Percentiles rank a stretch among this genome's conserved stretches.
These are phyloP conservation scores for Theobroma grandiflorum DNA, from an alignment of 441 rosid species.

Conservation along the genomic window DNA sequence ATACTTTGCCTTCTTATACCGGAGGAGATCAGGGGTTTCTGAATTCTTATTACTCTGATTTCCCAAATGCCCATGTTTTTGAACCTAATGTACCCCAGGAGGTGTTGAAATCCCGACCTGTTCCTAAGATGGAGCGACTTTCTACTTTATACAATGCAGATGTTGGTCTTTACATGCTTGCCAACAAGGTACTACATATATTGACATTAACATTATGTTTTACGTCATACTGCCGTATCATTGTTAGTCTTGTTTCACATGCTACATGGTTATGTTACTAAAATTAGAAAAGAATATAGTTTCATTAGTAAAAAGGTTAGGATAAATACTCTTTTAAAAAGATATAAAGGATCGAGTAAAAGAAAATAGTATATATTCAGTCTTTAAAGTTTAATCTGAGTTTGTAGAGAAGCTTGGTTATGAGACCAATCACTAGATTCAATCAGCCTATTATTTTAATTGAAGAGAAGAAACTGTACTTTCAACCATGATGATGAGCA, in stretches of 20 bases:
- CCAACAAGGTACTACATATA: slow-evolving; percentile 75
- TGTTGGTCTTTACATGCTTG: slow-evolving; percentile 98
- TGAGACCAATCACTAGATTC: background rate
- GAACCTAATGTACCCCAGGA: slow-evolving; percentile 71
- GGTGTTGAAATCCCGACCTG: slow-evolving; percentile 63
- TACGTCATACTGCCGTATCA: background rate
- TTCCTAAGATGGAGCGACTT: slow-evolving; percentile 89
- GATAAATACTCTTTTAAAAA: background rate
- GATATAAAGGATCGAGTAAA: background rate
- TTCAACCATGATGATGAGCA: background rate
- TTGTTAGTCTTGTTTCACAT: background rate
- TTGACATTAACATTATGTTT: slow-evolving; percentile 6
- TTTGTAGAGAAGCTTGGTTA: background rate
- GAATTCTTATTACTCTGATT: slow-evolving; percentile 81
- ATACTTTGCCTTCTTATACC: slow-evolving; percentile 80
- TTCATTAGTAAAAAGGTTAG: background rate
- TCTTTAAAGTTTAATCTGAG: background rate
- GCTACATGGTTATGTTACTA: background rate
- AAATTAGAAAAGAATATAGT: background rate
- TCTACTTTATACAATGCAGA: slow-evolving; percentile 94
- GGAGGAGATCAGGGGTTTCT: slow-evolving; percentile 98
- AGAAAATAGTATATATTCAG: background rate
- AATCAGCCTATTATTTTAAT: background rate
- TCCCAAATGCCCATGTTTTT: slow-evolving; percentile 85
- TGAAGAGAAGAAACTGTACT: background rate